These are phyloP conservation scores for Pholiota adiposa DNA, from an alignment of 1,284 basidiomycete species.

Conservation along the genomic window DNA sequence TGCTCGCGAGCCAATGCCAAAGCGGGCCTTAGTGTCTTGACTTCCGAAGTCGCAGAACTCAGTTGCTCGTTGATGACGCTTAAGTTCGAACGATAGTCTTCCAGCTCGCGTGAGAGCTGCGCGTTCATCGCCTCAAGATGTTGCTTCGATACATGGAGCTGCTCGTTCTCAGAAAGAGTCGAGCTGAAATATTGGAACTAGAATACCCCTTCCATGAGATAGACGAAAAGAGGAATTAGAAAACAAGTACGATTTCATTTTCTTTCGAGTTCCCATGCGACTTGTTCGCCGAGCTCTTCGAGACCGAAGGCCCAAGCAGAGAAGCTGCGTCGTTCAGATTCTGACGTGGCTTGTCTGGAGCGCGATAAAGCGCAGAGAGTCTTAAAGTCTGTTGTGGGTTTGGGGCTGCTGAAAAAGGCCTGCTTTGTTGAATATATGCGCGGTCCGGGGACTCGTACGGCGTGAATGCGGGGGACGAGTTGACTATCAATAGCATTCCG, in stretches of 20 bases:
- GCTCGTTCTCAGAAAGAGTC: neutral
- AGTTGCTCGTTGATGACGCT: constrained; percentile 1
- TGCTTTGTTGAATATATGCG: constrained; percentile 25
- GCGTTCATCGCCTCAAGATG: constrained; percentile 4
- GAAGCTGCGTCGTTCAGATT: neutral
- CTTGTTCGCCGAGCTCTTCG: neutral
- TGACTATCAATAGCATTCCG: neutral
- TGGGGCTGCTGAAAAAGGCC: constrained; percentile 1
- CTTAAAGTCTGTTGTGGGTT: neutral
- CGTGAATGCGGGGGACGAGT: constrained; percentile 13
- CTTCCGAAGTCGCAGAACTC: constrained; percentile 9
- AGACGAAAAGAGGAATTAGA: no score
- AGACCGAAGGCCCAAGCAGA: neutral
- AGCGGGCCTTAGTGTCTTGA: constrained; percentile 10
- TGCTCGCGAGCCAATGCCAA: constrained; percentile 12
- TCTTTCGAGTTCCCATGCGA: neutral
- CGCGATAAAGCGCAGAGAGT: neutral
- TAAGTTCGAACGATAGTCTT: constrained; percentile 11
- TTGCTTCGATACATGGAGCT: constrained; percentile 9
- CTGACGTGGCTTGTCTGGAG: neutral
- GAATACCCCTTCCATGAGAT: no score
- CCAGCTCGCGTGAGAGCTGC: constrained; percentile 15
- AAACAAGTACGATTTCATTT: no score
- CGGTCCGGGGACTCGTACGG: constrained; percentile 17
- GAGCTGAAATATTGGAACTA: constrained; percentile 12